Evolutionary conservation across 2,329 filamentous ascomycete species (phyloP), one percentile per base, ranked within the genome.

Genomic region (Volutella citrinella): DNA sequence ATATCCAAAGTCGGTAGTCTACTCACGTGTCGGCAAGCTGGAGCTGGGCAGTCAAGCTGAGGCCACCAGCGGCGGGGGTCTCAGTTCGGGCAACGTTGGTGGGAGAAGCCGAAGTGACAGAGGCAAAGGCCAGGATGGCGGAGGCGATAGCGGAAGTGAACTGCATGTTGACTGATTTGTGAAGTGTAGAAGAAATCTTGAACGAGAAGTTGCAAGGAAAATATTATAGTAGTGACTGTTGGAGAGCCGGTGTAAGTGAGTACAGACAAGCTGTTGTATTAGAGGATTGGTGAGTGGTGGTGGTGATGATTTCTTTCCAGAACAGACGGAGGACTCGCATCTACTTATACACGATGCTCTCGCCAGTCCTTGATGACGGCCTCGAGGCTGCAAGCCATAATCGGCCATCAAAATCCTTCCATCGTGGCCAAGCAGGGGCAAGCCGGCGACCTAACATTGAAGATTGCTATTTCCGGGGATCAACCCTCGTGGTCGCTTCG

Each of bases 121-220:
- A 56, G 40, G 60, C 56, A 33, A 61, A 59, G 38, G 64, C 63
- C 59, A 72, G 42, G 45, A 68, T 48, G 53, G 61, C 52, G 23
- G 62, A 49, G 38, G 59, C 46, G 45, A 59, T 45, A 33, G 57
- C 36, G 24, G 57, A 40, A n/a, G 49, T 44, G 42, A 53, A 54
- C 37, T 48, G 38, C 50, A 53, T 49, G 33, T 48, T 63, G 49
- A 42, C 13, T 32, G 13, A 14, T 27, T 25, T 34, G n/a, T 16
- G 12, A 10, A 32, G n/a, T 20, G 16, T 32, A 20, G 27, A n/a
- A n/a, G n/a, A n/a, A n/a, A n/a, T n/a, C n/a, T n/a, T n/a, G n/a
- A n/a, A n/a, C n/a, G n/a, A n/a, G n/a, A n/a, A n/a, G n/a, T n/a
- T n/a, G n/a, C n/a, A n/a, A n/a, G n/a, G n/a, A n/a, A n/a, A n/a